Conservation (phyloP, 108 stramenopile genomes). For the Seminavis robusta region DNA sequence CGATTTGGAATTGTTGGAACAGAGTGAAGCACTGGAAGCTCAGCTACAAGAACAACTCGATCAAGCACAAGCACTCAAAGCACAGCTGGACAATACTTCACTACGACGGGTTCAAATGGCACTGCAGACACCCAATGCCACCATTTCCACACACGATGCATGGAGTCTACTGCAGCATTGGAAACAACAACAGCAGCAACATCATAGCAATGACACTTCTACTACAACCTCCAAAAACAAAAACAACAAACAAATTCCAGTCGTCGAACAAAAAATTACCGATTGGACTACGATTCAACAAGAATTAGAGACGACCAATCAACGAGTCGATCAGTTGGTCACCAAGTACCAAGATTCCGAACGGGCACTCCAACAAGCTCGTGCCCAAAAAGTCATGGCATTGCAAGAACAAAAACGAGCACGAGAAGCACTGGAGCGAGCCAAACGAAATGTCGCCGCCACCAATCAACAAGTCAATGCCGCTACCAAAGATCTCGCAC, state of each 20-base stretch:
- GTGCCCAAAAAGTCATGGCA: not conserved
- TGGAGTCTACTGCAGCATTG: conserved; percentile 14
- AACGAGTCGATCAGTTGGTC: conserved; percentile 1
- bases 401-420: not conserved
- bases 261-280: conserved; percentile 32
- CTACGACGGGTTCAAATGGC: conserved; percentile 29
- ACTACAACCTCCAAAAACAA: conserved; percentile 1
- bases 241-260: no score
- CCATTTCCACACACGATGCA: conserved; percentile 29
- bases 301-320: conserved; percentile 22
- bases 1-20: conserved; percentile 47
- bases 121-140: conserved; percentile 26
- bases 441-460: not conserved
- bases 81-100: conserved; percentile 20
- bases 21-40: conserved; percentile 39
- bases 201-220: conserved; percentile 13
- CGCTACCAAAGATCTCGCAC: not conserved
- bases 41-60: conserved; percentile 17
- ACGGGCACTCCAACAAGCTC: not conserved
- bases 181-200: conserved; percentile 7
- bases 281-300: conserved; percentile 16
- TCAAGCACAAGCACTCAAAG: conserved; percentile 12
- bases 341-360: not conserved
- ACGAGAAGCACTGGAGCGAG: not conserved
- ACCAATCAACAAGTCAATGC: not conserved